Conservation (phyloP, 805 yeast species). For the Isabelozyma rhagii region DNA sequence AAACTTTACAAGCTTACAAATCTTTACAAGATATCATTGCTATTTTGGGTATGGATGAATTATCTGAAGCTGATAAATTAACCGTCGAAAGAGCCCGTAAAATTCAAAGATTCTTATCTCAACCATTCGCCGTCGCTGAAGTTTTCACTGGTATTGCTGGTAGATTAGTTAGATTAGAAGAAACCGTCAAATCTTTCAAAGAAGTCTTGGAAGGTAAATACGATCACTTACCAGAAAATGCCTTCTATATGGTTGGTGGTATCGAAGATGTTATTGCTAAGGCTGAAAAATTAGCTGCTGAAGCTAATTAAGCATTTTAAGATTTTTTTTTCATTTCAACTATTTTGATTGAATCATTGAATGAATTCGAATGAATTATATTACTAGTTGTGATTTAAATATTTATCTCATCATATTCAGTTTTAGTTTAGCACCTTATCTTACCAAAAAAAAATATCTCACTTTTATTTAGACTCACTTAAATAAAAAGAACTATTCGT, state of each 20-base stretch:
- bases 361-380: neutral
- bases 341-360: neutral
- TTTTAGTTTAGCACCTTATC: neutral
- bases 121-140: constrained; percentile 99
- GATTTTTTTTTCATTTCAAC: constrained; percentile 3
- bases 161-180: constrained; percentile 94
- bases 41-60: constrained; percentile 99
- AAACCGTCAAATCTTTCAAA: constrained; percentile 91
- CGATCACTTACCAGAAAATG: constrained; percentile 98
- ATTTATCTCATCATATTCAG: neutral
- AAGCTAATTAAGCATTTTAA: constrained; percentile 54
- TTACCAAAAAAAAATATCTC: neutral
- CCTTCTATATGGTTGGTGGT: constrained; percentile 99
- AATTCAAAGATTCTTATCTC: constrained; percentile 99
- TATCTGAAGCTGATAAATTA: constrained; percentile 96
- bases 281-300: constrained; percentile 98
- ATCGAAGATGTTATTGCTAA: constrained; percentile 97
- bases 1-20: constrained; percentile 99
- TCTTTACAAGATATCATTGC: constrained; percentile 99
- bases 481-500: neutral
- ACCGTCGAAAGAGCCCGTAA: constrained; percentile 99
- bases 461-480: neutral
- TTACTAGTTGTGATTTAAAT: neutral
- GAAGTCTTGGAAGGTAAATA: constrained; percentile 98
- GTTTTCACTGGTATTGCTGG: constrained; percentile 99